Conservation (phyloP, 2,329 filamentous ascomycete species). For the Aureobasidium namibiae region DNA sequence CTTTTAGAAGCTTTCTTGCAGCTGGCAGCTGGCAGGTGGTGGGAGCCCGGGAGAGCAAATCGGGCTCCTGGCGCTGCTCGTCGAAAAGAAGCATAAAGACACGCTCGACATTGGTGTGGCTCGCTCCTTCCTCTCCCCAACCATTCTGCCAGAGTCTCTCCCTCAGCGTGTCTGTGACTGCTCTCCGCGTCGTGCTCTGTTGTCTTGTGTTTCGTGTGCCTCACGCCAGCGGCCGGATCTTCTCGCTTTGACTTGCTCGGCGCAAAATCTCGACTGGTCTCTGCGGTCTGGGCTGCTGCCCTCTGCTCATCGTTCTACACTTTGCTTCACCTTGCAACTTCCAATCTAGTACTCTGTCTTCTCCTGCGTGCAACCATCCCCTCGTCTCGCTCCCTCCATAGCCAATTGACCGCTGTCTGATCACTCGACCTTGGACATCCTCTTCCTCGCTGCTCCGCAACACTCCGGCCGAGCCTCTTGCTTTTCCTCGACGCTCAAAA, state of each 20-base stretch:
- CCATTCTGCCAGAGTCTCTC: background rate
- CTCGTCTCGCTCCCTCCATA: background rate
- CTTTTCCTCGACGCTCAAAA: background rate
- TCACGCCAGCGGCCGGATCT: background rate
- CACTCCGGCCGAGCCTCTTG: background rate
- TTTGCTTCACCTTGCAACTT: slow-evolving; percentile 3
- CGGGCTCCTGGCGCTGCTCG: background rate
- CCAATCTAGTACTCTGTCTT: background rate
- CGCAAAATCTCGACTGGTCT: slow-evolving; percentile 3
- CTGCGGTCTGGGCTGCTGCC: slow-evolving; percentile 1
- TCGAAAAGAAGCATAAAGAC: slow-evolving; percentile 1
- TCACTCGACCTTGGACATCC: background rate
- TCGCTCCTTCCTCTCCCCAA: background rate
- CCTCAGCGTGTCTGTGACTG: background rate
- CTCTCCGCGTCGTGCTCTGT: background rate
- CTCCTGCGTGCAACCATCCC: background rate
- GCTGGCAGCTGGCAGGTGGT: background rate
- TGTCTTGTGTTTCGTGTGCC: background rate
- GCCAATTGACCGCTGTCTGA: background rate
- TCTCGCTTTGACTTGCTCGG: slow-evolving; percentile 7
- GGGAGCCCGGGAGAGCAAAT: background rate
- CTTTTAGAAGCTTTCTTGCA: background rate
- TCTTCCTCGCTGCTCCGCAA: background rate
- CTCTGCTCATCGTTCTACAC: background rate
- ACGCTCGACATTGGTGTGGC: too few species aligned